Base-by-base conservation (phyloP, 164 flowering plant species). In the Vitis rotundifolia region DNA sequence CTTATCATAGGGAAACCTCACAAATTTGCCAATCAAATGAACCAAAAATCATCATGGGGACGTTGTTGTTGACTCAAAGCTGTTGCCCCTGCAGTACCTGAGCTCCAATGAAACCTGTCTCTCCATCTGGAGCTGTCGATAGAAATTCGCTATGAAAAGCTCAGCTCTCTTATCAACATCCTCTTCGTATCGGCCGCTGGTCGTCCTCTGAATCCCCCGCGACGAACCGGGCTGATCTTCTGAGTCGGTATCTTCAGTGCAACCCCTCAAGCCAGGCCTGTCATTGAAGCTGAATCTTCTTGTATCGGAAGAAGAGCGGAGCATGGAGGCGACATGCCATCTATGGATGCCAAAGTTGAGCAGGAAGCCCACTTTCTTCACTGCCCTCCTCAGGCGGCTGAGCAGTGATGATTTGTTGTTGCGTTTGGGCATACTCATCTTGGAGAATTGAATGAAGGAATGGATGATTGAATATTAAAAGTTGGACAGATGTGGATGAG, bases 131-230 rank as follows among this genome's bases (percentile, higher is more conserved):
- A 81, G 81, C 7, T 76, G 79, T 0, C 62, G 54, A 44, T 69
- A 59, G 51, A 81, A 78, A 67, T 81, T 81, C 0, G 81, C 71
- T 0, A 81, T 81, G n/a, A 81, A 81, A 71, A 65, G n/a, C 47
- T 81, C 84, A 7, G 82, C 81, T 14, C 62, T 76, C 26, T 71
- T 74, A 64, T 78, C 80, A 8, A 81, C 47, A 68, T 83, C 84
- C 8, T 74, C 81, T 19, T 80, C 83, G 1, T 53, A 64, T 0
- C 78, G 63, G 26, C 11, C 75, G 67, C 85, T 82, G 3, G 15
- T 66, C 2, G 79, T 77, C 14, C 85, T 64, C 12, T 67, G 73
- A 1, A 79, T 61, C 28, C 51, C 65, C 16, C 49, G 11, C 2
- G 76, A 54, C n/a, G 80, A 73, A 29, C 51, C 69, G 1, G 78